These are phyloP conservation scores for Eremothecium cymbalariae DNA, from an alignment of 1,139 yeast genomes.

Conservation along the genomic window DNA sequence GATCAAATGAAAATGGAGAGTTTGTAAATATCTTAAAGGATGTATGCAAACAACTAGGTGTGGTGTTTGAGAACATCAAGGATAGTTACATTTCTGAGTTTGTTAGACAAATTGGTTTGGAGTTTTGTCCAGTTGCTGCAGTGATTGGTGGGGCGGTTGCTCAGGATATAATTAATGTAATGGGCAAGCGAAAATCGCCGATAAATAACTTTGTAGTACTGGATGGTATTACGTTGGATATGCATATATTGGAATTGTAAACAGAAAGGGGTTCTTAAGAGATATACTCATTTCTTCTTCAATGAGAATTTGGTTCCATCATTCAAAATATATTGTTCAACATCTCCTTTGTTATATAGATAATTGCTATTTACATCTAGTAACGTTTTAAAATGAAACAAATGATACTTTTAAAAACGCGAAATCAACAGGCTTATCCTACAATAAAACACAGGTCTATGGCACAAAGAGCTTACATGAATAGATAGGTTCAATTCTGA, in stretches of 20 bases:
- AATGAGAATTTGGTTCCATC: slow-evolving; percentile 5
- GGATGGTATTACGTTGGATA: slow-evolving; percentile 62
- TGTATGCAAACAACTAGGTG: slow-evolving; percentile 36
- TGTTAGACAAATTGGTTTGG: slow-evolving; percentile 49
- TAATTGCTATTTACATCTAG: slow-evolving; percentile 4
- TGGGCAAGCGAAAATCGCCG: slow-evolving; percentile 73
- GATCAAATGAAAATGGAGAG: slow-evolving; percentile 20
- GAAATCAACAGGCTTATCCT: slow-evolving; percentile 3
- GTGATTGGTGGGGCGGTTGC: slow-evolving; percentile 84
- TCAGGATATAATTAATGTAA: slow-evolving; percentile 80
- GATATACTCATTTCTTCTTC: slow-evolving; percentile 1
- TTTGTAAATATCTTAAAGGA: slow-evolving; percentile 30
- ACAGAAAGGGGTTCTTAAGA: slow-evolving; percentile 1
- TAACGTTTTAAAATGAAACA: slow-evolving; percentile 1
- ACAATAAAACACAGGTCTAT: slow-evolving; percentile 1
- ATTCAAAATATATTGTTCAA: slow-evolving; percentile 4
- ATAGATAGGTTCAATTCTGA: slow-evolving; percentile 23
- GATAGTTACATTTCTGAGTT: slow-evolving; percentile 38
- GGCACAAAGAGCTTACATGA: slow-evolving; percentile 5
- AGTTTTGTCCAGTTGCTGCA: slow-evolving; percentile 80
- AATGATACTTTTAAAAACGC: slow-evolving; percentile 2
- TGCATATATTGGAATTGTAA: slow-evolving; percentile 57
- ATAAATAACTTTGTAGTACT: slow-evolving; percentile 71
- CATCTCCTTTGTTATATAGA: slow-evolving; percentile 5
- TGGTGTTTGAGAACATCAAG: slow-evolving; percentile 35